Evolutionary conservation across 306 rosid species (phyloP).

Genomic region (Crataegus laevigata): DNA sequence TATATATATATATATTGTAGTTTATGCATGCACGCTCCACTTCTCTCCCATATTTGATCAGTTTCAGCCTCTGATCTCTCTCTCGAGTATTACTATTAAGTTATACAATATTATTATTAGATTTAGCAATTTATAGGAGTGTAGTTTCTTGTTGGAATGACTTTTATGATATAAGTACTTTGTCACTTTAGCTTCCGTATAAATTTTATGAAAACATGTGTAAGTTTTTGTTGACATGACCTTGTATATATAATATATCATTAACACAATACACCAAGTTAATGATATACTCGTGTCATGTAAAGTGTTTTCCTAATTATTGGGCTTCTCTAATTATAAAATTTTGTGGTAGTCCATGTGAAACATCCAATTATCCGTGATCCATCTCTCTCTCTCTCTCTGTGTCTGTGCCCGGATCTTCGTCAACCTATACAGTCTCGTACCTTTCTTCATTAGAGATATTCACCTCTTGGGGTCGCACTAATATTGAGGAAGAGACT

Average conservation of each 20-base stretch:
- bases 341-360: not conserved
- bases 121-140: not conserved
- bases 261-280: not conserved
- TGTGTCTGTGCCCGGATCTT: not conserved
- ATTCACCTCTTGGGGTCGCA: not conserved
- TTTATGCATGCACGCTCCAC: not conserved
- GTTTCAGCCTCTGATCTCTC: not conserved
- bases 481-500: not conserved
- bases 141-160: not conserved
- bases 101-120: too few relatives aligned
- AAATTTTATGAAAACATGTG: not conserved
- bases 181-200: not conserved
- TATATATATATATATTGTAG: not conserved
- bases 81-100: not conserved
- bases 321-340: too few relatives aligned
- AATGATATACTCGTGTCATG: too few relatives aligned
- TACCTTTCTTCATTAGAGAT: conserved; percentile 3
- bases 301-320: not conserved
- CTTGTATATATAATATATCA: not conserved
- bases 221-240: too few relatives aligned
- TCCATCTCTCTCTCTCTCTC: conserved; percentile 8
- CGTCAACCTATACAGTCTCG: conserved; percentile 14
- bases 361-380: conserved; percentile 6
- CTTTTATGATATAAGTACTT: not conserved
- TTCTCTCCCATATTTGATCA: not conserved